A percentile compares a stretch with the other conserved stretches of the same genome.
Conservation (phyloP, 306 rosid genomes). For the Lagenaria siceraria region DNA sequence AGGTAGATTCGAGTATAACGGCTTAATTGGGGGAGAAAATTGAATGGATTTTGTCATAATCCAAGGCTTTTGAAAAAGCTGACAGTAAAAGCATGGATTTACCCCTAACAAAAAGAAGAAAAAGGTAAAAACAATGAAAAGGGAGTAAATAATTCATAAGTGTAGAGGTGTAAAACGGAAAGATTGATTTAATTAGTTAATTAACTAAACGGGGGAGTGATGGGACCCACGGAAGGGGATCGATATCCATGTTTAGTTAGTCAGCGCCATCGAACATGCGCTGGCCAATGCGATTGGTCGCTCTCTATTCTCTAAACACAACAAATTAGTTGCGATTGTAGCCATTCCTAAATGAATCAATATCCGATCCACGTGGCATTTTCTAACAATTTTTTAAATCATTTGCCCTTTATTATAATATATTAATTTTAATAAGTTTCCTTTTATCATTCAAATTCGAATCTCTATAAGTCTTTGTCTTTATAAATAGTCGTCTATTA, state of each 20-base stretch:
- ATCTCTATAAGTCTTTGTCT: too few species aligned
- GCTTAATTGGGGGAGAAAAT: background rate
- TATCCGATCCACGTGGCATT: background rate
- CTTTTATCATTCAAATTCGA: too few species aligned
- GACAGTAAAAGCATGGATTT: background rate
- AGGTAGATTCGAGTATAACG: background rate
- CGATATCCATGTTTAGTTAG: background rate
- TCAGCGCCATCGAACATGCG: background rate
- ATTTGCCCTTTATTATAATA: background rate
- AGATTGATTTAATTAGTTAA: background rate
- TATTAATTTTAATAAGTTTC: too few species aligned
- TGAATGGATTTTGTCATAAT: background rate
- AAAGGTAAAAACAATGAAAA: too few species aligned
- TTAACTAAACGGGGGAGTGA: background rate
- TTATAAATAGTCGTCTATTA: too few species aligned
- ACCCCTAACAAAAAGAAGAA: background rate
- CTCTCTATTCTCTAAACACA: background rate
- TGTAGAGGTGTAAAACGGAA: background rate
- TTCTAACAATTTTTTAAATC: background rate
- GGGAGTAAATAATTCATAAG: background rate
- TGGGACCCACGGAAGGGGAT: background rate
- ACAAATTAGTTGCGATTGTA: background rate
- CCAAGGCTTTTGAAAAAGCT: background rate
- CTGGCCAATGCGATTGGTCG: background rate
- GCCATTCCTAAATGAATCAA: background rate